Base-by-base conservation (phyloP, 352 stramenopile species). In the Pythium coloratum region DNA sequence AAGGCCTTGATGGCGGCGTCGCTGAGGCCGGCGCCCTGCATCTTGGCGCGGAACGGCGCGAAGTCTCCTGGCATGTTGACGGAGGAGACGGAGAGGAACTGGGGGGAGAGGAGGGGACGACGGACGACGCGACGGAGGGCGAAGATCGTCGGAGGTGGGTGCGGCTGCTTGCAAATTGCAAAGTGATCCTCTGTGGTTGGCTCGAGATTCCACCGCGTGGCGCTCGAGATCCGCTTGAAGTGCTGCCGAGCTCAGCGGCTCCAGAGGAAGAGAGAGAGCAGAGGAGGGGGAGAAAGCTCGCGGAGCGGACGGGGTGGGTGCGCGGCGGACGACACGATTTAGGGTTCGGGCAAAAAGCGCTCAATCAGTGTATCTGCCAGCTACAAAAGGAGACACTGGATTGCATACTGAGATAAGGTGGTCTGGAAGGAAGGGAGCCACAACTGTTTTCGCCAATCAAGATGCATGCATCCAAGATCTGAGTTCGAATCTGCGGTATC, bases 1-100 rank as follows among this genome's bases (percentile, higher is more conserved):
- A 99, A 99, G 54, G 97, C 95, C 70, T 97, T 96, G 81, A 99
- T 98, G 64, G 96, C 96, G 20, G 97, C 97, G 40, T 93, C 82
- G 64, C 92, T 97, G 64, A 99, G 91, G 51, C 96, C 95, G 26
- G 97, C 97, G 36, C 85, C 85, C 73, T 96, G 81, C 97, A 99
- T 99, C 88, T 99, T 99, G 71, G 86, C 76, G 83, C 98, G 84
- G 77, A 90, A 96, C 18, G 78, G 82, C 61, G 82, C 78, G 67
- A 93, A 97, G 55, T 77, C 66, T 69, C 66, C 66, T 30, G 77
- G 61, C 83, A 91, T 91, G 49, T 50, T 66, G 58, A 16, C 33
- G 49, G 16, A 20, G 44, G 54, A 40, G 36, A 60, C 34, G n/a
- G 32, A 33, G 57, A 32, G 30, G 54, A 24, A 32, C 7, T 12